Conservation (phyloP, 768 basidiomycete species). For the Multifurca ochricompacta region DNA sequence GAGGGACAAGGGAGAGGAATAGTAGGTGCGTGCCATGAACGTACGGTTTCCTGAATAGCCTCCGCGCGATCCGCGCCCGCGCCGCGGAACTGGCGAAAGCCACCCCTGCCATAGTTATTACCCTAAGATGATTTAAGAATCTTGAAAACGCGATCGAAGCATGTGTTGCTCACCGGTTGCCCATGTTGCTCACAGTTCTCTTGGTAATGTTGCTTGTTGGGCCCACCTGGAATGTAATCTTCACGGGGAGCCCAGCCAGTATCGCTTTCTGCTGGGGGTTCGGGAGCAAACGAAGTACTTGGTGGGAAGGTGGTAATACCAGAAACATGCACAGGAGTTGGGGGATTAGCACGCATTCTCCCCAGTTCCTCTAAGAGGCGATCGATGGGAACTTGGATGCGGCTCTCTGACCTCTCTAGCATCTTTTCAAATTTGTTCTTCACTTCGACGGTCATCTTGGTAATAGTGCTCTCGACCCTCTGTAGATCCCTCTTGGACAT, state of each 20-base stretch:
- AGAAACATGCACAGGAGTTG: not conserved
- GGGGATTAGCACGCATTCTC: not conserved
- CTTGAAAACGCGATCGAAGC: not conserved
- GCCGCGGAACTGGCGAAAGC: not conserved
- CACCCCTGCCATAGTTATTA: not conserved
- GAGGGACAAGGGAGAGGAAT: not conserved
- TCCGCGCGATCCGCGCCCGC: constrained; percentile 3
- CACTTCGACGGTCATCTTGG: not conserved
- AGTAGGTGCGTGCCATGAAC: not conserved
- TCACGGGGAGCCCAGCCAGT: not conserved
- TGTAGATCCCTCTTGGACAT: constrained; percentile 10
- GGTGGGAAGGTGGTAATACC: not conserved
- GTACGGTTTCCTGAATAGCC: not conserved
- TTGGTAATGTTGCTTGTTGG: constrained; percentile 1
- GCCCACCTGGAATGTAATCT: not conserved
- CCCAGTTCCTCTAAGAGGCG: constrained; percentile 10
- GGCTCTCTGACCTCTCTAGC: constrained; percentile 5
- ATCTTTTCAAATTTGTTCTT: constrained; percentile 2
- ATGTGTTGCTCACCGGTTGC: constrained; percentile 4
- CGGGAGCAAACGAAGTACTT: not conserved
- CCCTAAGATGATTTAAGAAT: not conserved
- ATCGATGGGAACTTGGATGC: constrained; percentile 2
- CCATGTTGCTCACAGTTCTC: not conserved
- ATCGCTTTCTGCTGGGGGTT: not conserved
- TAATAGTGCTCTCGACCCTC: constrained; percentile 2